Evolutionary conservation across 2,329 filamentous ascomycete genomes (phyloP), one percentile per base, ranked within the genome.

Genomic region (Leptographium procerum): DNA sequence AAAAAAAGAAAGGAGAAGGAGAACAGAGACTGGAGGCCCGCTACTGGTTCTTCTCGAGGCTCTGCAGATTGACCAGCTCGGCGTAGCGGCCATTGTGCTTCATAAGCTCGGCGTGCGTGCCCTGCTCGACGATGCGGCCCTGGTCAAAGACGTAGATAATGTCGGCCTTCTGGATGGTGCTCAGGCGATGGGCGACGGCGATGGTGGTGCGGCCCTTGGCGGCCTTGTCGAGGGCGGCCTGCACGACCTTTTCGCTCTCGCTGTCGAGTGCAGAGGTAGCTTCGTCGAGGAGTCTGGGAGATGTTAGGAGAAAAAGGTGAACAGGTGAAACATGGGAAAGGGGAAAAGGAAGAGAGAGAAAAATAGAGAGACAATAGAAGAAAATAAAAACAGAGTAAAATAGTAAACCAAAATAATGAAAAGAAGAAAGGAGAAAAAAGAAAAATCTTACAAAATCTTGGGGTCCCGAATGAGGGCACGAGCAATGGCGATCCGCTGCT

Each of bases 91-190:
- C 87, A 62, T 84, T 83, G 68, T 77, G 79, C 64, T 77, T 79
- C 80, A 88, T 84, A 65, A 92, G 69, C 68, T 90, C 87, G 0
- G 74, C 66, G 68, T 97, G 92, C 10, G 84, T 90, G 6, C 92
- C 92, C 64, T 82, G 81, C 75, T 97, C 92, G 1, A 95, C 88
- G 50, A 97, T 83, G 60, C 83, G 81, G 9, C 92, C 94, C 66
- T 89, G 85, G 70, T 96, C 91, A 69, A 97, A 94, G n/a, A 97
- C 92, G 64, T 95, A 96, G 65, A 97, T 97, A 54, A 92, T 75
- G 68, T 97, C 92, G 0, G 92, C 92, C 69, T 94, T 91, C 69
- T 96, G 91, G 61, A 97, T 96, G 0, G 94, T 96, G 67, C 85
- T 90, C 7, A 99, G 75, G 28, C 94, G 80, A 72, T 99, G 92